Evolutionary conservation across 2,329 filamentous ascomycete genomes (phyloP), one percentile per base, ranked within the genome.

Genomic region (Chalaropsis ovoidea): DNA sequence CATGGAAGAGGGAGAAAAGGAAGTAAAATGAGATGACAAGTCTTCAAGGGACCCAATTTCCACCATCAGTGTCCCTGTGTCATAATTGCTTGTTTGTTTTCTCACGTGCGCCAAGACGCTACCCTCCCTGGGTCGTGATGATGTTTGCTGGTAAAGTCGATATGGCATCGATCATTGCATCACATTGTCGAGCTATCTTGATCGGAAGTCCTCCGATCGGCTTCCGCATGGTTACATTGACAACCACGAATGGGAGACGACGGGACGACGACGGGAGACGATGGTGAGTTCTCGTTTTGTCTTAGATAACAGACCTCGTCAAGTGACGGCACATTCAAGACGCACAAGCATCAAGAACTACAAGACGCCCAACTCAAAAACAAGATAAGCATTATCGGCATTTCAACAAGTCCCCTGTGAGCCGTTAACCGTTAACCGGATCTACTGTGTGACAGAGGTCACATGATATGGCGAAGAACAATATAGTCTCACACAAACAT

Each of bases 21-120:
- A 42, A 22, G 13, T 17, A 62, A 62, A 63, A 61, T 42, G 41
- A 61, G 58, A 61, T 22, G 45, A 52, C 22, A 63, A 22, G 10
- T 24, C 31, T 39, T 19, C 27, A 39, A 58, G 54, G 54, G 15
- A 58, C 27, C 6, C n/a, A 5, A 47, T 47, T 19, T 47, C 43
- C n/a, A 2, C 15, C 43, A n/a, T 35, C 54, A 10, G 11, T 19
- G 24, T 39, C 54, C 54, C 27, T 39, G 27, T 39, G 54, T 39
- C 15, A 35, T 3, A 19, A n/a, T 39, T 39, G 54, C 54, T 39
- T 39, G 54, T 35, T 39, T 58, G 54, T 58, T n/a, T 58, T 39
- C 54, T 19, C 8, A 35, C 17, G 24, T 39, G 54, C 31, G 13
- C 31, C 17, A 58, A 39, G 54, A 58, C 13, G 17, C 54, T 3